phyloP scores from a whole-genome alignment of 371 early-diverging fungal species.

The Capniomyces stellatus region DNA sequence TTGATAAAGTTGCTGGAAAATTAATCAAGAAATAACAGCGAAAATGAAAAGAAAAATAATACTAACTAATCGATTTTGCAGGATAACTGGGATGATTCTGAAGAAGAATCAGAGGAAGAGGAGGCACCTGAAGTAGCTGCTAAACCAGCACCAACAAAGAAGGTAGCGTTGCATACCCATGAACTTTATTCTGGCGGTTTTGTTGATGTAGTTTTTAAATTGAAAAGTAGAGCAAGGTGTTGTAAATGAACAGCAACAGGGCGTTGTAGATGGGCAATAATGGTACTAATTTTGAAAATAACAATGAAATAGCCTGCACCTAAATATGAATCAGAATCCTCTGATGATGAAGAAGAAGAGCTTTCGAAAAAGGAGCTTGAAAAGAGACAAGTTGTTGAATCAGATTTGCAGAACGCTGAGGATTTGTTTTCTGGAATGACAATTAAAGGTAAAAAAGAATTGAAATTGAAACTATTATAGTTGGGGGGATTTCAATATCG shows the following conservation, averaged over 20 bases:
- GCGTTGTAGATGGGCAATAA: too few relatives aligned
- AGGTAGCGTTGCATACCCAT: too few relatives aligned
- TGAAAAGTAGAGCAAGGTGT: too few relatives aligned
- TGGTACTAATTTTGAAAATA: too few relatives aligned
- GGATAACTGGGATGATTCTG: conserved; percentile 57
- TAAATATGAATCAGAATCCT: too few relatives aligned
- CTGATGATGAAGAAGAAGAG: conserved; percentile 35
- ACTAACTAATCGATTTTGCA: conserved; percentile 12
- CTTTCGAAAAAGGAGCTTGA: conserved; percentile 40
- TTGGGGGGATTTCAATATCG: conserved; percentile 4
- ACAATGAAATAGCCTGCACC: too few relatives aligned
- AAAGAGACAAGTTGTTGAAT: conserved; percentile 45
- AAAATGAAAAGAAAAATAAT: background rate
- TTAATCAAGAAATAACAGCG: background rate
- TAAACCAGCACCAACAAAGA: too few relatives aligned
- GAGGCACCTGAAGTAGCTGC: conserved; percentile 11
- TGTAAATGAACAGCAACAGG: too few relatives aligned
- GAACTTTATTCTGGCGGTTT: too few relatives aligned
- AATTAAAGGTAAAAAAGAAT: too few relatives aligned
- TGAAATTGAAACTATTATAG: conserved; percentile 1
- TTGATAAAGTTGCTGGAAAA: background rate
- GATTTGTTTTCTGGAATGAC: conserved; percentile 62
- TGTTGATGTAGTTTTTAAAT: too few relatives aligned
- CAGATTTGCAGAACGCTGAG: conserved; percentile 67
- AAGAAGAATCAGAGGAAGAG: conserved; percentile 42